phyloP scores from a whole-genome alignment of 371 early-diverging fungal genomes.

The Zancudomyces culisetae region DNA sequence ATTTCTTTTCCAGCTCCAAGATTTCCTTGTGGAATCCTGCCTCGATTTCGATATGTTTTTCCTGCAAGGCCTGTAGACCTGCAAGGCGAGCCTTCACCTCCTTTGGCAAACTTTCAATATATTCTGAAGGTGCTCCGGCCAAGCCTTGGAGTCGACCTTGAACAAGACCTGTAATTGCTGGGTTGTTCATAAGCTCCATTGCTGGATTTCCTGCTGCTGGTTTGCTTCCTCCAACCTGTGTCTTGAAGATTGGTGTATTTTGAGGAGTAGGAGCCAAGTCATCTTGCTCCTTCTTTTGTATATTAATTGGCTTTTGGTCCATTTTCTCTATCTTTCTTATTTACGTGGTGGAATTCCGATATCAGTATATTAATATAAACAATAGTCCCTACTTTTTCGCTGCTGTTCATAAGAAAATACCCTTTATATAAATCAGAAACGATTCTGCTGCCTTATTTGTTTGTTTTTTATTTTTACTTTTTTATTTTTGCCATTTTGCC shows the following conservation, averaged over 20 bases:
- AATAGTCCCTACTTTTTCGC: no score
- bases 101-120: slow-evolving; percentile 54
- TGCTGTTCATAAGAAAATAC: no score
- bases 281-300: slow-evolving; percentile 21
- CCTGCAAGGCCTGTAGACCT: slow-evolving; percentile 63
- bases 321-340: no score
- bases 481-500: no score
- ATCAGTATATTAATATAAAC: no score
- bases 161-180: slow-evolving; percentile 19
- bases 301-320: slow-evolving; percentile 26
- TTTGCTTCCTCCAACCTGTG: slow-evolving; percentile 26
- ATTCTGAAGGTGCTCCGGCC: slow-evolving; percentile 61
- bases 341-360: no score
- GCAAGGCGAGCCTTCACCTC: slow-evolving; percentile 62
- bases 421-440: no score
- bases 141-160: slow-evolving; percentile 41
- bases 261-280: slow-evolving; percentile 49
- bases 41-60: slow-evolving; percentile 60
- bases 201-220: not conserved
- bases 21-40: slow-evolving; percentile 74
- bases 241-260: slow-evolving; percentile 48
- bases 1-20: slow-evolving; percentile 82
- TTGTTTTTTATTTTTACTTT: no score
- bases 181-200: slow-evolving; percentile 10
- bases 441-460: no score